Evolutionary conservation across 768 basidiomycete genomes (phyloP).

Genomic region (Panaeolus cyanescens): DNA sequence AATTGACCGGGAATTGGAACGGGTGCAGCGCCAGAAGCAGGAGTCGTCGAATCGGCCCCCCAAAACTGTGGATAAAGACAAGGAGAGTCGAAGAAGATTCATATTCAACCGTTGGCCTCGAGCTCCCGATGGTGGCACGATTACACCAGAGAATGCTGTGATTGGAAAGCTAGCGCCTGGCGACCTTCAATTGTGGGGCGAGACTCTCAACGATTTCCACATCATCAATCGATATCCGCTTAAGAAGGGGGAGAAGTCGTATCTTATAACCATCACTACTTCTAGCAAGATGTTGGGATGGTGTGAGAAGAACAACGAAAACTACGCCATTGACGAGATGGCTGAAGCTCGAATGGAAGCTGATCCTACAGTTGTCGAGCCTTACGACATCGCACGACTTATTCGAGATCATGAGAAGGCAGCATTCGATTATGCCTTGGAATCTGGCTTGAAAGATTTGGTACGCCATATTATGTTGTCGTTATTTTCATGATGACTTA

Average conservation of each 20-base stretch:
- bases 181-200: slow-evolving; percentile 40
- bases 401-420: slow-evolving; percentile 17
- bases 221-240: slow-evolving; percentile 23
- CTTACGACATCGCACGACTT: slow-evolving; percentile 26
- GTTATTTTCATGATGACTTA: no score
- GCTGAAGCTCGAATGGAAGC: slow-evolving; percentile 35
- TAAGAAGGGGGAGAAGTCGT: slow-evolving; percentile 12
- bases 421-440: slow-evolving; percentile 1
- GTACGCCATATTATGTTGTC: slow-evolving; percentile 2
- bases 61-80: no score
- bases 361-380: slow-evolving; percentile 30
- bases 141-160: slow-evolving; percentile 13
- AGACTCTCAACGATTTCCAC: slow-evolving; percentile 44
- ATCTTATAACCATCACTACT: slow-evolving; percentile 12
- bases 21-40: no score
- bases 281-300: slow-evolving; percentile 37
- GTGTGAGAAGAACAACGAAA: slow-evolving; percentile 36
- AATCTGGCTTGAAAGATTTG: slow-evolving; percentile 2
- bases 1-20: no score
- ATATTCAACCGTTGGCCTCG: background rate
- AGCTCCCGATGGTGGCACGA: background rate
- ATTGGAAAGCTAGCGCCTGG: slow-evolving; percentile 34
- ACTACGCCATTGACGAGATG: slow-evolving; percentile 27
- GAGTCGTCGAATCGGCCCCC: no score
- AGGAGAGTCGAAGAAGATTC: background rate